Conservation (phyloP, 176 grass and related monocot genomes). For the Hsuehochloa calcarea region DNA sequence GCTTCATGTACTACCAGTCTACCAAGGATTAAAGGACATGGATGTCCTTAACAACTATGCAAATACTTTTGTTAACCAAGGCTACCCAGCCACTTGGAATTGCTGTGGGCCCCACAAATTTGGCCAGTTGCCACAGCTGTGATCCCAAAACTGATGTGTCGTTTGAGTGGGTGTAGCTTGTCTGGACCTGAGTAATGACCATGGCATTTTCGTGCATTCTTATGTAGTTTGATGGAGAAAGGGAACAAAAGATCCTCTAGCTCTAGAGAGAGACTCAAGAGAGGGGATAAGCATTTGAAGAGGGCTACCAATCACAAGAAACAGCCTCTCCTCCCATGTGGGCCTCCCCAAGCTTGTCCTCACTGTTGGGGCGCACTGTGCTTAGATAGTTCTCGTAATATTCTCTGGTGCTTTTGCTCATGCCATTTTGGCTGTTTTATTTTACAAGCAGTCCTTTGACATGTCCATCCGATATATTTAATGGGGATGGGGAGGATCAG, state of each 20-base stretch:
- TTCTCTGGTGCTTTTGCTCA: conserved; percentile 21
- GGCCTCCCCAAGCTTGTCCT: conserved; percentile 17
- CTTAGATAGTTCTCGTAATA: conserved; percentile 33
- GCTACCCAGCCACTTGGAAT: background rate
- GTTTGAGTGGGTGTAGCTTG: background rate
- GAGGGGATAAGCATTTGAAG: conserved; percentile 28
- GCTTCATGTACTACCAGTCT: background rate
- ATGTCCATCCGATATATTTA: background rate
- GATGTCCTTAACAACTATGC: conserved; percentile 8
- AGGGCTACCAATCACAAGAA: conserved; percentile 12
- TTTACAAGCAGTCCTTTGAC: background rate
- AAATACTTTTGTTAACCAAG: background rate
- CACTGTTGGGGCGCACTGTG: background rate
- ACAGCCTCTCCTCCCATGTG: background rate
- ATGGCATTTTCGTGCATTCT: conserved; percentile 32
- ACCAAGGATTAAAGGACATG: background rate
- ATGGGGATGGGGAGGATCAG: background rate
- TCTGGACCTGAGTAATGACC: background rate
- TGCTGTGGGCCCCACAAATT: background rate
- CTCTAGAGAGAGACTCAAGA: conserved; percentile 9
- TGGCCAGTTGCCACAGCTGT: conserved; percentile 18
- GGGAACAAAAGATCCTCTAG: conserved; percentile 30
- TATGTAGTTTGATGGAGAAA: conserved; percentile 22
- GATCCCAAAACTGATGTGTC: conserved; percentile 24
- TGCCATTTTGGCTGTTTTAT: conserved; percentile 1